phyloP scores from a whole-genome alignment of 2,329 filamentous ascomycete species.

The Fonsecaea pedrosoi region DNA sequence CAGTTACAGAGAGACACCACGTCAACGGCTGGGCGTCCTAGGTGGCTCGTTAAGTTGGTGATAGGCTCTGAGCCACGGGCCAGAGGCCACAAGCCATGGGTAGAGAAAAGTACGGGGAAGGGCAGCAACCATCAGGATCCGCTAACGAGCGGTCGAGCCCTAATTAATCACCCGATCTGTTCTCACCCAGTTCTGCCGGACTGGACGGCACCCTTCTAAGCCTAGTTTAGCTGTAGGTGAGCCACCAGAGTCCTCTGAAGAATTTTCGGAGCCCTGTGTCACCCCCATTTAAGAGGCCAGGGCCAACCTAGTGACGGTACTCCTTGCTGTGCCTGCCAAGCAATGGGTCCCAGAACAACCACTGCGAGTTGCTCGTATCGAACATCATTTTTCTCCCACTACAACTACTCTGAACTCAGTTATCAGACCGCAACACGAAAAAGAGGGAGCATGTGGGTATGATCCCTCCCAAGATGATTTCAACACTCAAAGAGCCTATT shows the following conservation, averaged over 20 bases:
- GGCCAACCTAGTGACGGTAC: not conserved
- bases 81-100: not conserved
- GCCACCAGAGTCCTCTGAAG: conserved; percentile 3
- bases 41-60: not conserved
- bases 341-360: not conserved
- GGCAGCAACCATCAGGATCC: not conserved
- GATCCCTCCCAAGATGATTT: not conserved
- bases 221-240: not conserved
- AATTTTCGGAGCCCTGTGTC: conserved; percentile 1
- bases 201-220: not conserved
- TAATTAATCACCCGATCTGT: conserved; percentile 4
- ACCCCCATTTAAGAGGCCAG: not conserved
- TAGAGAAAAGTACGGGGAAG: conserved; percentile 24
- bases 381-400: conserved; percentile 8
- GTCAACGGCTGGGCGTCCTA: conserved; percentile 15
- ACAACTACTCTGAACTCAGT: not conserved
- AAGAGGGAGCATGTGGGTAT: conserved; percentile 10
- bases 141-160: conserved; percentile 4
- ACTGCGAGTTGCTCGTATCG: not conserved
- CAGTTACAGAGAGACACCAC: conserved; percentile 12
- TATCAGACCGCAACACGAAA: conserved; percentile 18
- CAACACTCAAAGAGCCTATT: conserved; percentile 6
- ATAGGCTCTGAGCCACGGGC: not conserved
- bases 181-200: conserved; percentile 4
- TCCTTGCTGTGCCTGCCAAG: conserved; percentile 10